Percentiles rank a stretch among this genome's conserved stretches.
These are phyloP conservation scores for Periconia digitata DNA, from an alignment of 2,329 filamentous ascomycete genomes.

Conservation along the genomic window DNA sequence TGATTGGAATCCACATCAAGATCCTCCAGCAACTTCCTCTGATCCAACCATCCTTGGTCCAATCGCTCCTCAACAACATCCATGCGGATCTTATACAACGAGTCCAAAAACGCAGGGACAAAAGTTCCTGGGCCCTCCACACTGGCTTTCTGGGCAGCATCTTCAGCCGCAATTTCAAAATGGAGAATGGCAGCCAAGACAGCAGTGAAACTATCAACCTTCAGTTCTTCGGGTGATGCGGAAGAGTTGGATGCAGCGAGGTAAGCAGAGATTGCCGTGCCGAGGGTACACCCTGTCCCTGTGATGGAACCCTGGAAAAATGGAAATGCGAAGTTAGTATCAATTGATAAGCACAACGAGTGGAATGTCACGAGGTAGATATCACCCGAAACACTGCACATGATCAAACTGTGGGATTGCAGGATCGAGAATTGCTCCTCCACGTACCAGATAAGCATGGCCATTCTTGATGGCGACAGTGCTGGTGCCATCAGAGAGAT, in stretches of 20 bases:
- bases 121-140: constrained; percentile 84
- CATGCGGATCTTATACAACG: constrained; percentile 47
- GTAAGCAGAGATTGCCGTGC: constrained; percentile 77
- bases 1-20: constrained; percentile 7
- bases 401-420: no score
- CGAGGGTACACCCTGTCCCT: constrained; percentile 78
- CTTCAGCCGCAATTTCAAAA: constrained; percentile 77
- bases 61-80: constrained; percentile 13
- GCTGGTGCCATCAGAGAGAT: constrained; percentile 71
- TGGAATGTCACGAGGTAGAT: no score
- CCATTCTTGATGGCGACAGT: constrained; percentile 75
- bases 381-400: no score
- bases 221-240: constrained; percentile 16
- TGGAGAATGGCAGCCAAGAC: constrained; percentile 72
- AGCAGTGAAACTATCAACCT: constrained; percentile 68
- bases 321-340: no score
- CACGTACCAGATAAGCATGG: constrained; percentile 66
- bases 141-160: constrained; percentile 57
- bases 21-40: constrained; percentile 16
- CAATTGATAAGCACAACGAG: no score
- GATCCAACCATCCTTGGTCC: constrained; percentile 6
- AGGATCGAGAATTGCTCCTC: no score
- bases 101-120: constrained; percentile 82
- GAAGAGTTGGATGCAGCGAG: constrained; percentile 57
- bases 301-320: no score